Percentiles rank a stretch among this genome's conserved stretches.
Conservation (phyloP, 441 rosid genomes). For the Bruguiera hainesii region DNA sequence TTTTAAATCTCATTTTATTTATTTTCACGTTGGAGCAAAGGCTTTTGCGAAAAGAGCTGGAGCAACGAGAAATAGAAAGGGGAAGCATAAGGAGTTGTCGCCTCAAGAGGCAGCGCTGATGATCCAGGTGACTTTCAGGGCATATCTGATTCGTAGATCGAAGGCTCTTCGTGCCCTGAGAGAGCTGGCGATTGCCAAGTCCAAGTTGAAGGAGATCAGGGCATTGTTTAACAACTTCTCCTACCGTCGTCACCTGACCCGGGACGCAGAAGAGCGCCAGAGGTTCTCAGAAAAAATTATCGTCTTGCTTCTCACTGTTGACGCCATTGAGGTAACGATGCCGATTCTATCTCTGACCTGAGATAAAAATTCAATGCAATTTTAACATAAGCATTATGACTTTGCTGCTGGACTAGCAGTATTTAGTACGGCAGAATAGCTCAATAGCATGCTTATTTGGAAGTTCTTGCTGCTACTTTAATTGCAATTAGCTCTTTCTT, state of each 20-base stretch:
- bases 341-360: not conserved
- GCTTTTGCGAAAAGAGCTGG: conserved; percentile 76
- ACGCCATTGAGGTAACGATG: conserved; percentile 79
- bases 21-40: conserved; percentile 31
- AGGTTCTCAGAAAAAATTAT: conserved; percentile 76
- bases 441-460: too few relatives aligned
- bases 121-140: conserved; percentile 81
- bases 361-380: not conserved
- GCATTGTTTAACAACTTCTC: conserved; percentile 71
- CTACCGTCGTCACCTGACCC: conserved; percentile 62
- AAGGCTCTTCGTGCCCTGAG: conserved; percentile 83
- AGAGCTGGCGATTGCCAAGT: conserved; percentile 81
- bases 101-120: conserved; percentile 67
- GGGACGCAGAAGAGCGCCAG: conserved; percentile 78
- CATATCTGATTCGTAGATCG: conserved; percentile 75
- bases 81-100: conserved; percentile 73
- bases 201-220: conserved; percentile 86
- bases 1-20: not conserved
- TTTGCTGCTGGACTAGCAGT: too few relatives aligned
- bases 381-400: too few relatives aligned
- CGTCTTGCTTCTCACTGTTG: conserved; percentile 88
- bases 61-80: conserved; percentile 44
- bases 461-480: too few relatives aligned
- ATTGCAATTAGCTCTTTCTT: too few relatives aligned
- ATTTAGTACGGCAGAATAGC: too few relatives aligned